Evolutionary conservation across 2,329 filamentous ascomycete species (phyloP).

Genomic region (Drechslerella stenobrocha): DNA sequence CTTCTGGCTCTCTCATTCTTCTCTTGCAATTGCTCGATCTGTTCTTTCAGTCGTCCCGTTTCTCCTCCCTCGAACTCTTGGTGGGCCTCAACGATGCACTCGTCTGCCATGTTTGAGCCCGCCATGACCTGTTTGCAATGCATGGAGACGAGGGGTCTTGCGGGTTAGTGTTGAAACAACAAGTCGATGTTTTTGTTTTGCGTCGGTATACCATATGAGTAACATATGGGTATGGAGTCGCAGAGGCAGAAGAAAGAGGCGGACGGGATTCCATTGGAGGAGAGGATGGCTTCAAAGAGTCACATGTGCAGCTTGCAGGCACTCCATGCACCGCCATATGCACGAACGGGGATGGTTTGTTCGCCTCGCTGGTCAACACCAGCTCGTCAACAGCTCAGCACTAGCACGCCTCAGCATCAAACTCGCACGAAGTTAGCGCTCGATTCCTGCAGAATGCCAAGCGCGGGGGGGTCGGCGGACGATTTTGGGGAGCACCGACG

Average conservation of each 20-base stretch:
- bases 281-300: constrained; percentile 12
- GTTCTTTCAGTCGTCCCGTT: constrained; percentile 18
- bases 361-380: constrained; percentile 35
- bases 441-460: constrained; percentile 20
- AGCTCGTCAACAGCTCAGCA: constrained; percentile 30
- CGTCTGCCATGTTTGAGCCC: constrained; percentile 42
- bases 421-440: too few relatives aligned
- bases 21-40: constrained; percentile 36
- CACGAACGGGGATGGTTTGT: too few relatives aligned
- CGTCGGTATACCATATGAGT: not conserved
- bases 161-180: not conserved
- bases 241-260: constrained; percentile 10
- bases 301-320: constrained; percentile 17
- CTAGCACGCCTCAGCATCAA: constrained; percentile 36
- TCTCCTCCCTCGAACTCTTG: constrained; percentile 35
- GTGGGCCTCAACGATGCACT: constrained; percentile 44
- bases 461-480: constrained; percentile 17
- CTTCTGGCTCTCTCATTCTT: constrained; percentile 27
- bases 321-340: constrained; percentile 1
- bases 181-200: not conserved
- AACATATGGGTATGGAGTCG: constrained; percentile 2
- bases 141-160: not conserved
- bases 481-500: constrained; percentile 16
- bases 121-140: constrained; percentile 26
- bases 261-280: constrained; percentile 9